Conservation (phyloP, 331 rosid genomes). For the Ulmus americana region DNA sequence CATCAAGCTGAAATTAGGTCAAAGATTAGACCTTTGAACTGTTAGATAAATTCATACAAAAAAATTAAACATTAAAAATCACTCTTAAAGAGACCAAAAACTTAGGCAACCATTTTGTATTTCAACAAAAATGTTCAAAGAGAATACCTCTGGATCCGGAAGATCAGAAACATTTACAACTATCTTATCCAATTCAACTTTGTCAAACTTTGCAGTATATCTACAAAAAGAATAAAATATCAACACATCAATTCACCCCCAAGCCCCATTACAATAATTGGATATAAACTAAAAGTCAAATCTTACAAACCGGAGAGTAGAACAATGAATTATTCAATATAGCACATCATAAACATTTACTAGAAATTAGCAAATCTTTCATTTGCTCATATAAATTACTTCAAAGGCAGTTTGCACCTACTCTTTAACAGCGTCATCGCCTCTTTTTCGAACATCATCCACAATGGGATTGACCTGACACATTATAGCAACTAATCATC, state of each 20-base stretch:
- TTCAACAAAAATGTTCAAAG: background rate
- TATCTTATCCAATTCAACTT: conserved; percentile 50
- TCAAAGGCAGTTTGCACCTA: conserved; percentile 18
- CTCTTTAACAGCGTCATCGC: conserved; percentile 86
- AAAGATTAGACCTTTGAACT: conserved; percentile 6
- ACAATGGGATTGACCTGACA: conserved; percentile 91
- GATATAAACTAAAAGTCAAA: background rate
- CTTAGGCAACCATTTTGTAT: background rate
- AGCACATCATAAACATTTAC: background rate
- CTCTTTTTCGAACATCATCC: conserved; percentile 72
- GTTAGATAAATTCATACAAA: background rate
- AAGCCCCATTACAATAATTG: background rate
- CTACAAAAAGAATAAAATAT: conserved; percentile 29
- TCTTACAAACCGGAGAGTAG: background rate
- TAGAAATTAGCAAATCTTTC: background rate
- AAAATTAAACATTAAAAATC: background rate
- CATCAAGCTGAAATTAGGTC: conserved; percentile 57
- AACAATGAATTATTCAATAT: background rate
- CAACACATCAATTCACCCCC: background rate
- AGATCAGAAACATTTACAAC: conserved; percentile 69
- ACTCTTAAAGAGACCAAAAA: background rate
- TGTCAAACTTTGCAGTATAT: conserved; percentile 78
- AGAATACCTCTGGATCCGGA: conserved; percentile 78
- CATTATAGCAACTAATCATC: background rate
- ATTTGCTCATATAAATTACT: background rate